phyloP scores from a whole-genome alignment of 2,329 filamentous ascomycete species.

The Aspergillus pseudoterreus region DNA sequence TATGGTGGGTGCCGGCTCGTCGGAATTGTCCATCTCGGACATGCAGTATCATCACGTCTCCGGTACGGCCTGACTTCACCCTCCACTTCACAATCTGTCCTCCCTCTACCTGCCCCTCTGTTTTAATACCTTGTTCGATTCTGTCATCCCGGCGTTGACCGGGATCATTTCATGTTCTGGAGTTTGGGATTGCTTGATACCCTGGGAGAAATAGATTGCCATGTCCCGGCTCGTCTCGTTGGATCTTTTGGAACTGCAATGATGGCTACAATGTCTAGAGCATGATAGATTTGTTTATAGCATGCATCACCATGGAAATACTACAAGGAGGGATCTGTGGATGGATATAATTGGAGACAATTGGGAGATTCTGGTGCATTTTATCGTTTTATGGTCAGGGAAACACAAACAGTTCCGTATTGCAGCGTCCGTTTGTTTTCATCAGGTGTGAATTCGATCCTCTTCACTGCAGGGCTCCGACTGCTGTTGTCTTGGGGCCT shows the following conservation, averaged over 20 bases:
- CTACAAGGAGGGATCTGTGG: background rate
- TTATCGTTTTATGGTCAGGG: no score
- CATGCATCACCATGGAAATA: background rate
- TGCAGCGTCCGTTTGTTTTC: no score
- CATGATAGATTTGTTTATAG: slow-evolving; percentile 12
- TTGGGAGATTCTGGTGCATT: background rate
- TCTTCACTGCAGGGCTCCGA: slow-evolving; percentile 4
- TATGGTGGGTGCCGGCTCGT: background rate
- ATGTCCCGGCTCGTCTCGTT: slow-evolving; percentile 3
- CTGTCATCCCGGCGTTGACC: slow-evolving; percentile 4
- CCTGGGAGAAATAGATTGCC: slow-evolving; percentile 18
- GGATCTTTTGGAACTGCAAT: slow-evolving; percentile 10
- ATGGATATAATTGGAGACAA: background rate
- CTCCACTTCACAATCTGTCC: background rate
- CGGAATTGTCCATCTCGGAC: background rate
- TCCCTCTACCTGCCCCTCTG: slow-evolving; percentile 3
- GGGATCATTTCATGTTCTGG: slow-evolving; percentile 13
- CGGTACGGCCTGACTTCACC: background rate
- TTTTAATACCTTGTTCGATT: slow-evolving; percentile 4
- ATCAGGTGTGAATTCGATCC: no score
- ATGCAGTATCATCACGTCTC: background rate
- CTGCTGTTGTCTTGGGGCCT: background rate
- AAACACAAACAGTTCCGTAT: background rate
- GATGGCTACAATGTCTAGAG: slow-evolving; percentile 10
- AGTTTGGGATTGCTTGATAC: slow-evolving; percentile 25